phyloP scores from a whole-genome alignment of 306 rosid species.

The Argentina anserina region DNA sequence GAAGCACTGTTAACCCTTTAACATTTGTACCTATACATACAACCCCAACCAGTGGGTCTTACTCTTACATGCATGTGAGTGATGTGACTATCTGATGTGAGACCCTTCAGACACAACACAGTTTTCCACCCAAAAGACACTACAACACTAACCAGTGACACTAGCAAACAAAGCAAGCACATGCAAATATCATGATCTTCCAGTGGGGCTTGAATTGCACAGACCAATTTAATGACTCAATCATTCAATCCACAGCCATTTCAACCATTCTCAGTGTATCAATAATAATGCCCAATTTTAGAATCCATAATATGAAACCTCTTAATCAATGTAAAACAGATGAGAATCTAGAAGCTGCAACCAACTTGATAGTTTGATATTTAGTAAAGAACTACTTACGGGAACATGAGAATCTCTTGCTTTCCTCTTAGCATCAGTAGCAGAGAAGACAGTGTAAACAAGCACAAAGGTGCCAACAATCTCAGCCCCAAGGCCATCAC shows the following conservation, averaged over 20 bases:
- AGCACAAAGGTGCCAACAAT: conserved; percentile 93
- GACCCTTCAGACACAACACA: neutral
- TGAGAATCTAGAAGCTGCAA: too few species aligned
- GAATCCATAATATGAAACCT: neutral
- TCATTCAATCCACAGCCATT: neutral
- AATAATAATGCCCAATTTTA: neutral
- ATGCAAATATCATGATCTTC: neutral
- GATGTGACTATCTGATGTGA: neutral
- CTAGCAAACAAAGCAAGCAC: conserved; percentile 16
- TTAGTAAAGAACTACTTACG: conserved; percentile 32
- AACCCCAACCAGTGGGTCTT: conserved; percentile 1
- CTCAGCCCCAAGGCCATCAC: conserved; percentile 85
- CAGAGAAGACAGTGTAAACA: conserved; percentile 92
- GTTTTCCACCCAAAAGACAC: neutral
- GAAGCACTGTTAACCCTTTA: neutral
- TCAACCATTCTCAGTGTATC: neutral
- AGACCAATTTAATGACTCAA: neutral
- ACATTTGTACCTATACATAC: neutral
- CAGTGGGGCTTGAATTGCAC: neutral
- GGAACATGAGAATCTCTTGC: conserved; percentile 96
- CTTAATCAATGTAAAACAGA: too few species aligned
- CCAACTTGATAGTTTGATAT: neutral
- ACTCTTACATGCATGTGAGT: conserved; percentile 2
- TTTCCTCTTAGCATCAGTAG: conserved; percentile 89
- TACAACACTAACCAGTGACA: neutral